A percentile compares a stretch with the other conserved stretches of the same genome.
Conservation (phyloP, 805 yeast species). For the Candida boleticola region DNA sequence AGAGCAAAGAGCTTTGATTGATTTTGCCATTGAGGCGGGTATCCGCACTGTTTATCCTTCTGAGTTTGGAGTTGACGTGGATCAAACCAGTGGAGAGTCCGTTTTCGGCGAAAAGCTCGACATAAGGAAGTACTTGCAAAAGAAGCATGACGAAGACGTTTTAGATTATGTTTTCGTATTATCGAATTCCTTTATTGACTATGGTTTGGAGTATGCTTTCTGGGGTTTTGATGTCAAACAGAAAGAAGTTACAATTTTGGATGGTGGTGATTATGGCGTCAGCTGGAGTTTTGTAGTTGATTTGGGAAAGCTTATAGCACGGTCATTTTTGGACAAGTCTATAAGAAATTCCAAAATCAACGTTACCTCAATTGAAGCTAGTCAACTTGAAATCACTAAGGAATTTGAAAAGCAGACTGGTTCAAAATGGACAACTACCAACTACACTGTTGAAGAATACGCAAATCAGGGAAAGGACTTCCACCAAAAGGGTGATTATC, state of each 20-base stretch:
- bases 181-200: not conserved
- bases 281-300: not conserved
- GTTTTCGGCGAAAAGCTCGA: not conserved
- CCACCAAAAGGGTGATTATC: not conserved
- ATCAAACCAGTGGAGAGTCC: not conserved
- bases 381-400: not conserved
- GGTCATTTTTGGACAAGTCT: not conserved
- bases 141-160: not conserved
- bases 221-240: slow-evolving; percentile 1
- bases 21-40: slow-evolving; percentile 1
- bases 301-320: not conserved
- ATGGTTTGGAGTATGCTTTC: not conserved
- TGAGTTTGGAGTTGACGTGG: slow-evolving; percentile 1
- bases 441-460: not conserved
- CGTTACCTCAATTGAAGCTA: not conserved
- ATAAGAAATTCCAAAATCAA: not conserved
- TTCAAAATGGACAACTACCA: not conserved
- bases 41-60: slow-evolving; percentile 1
- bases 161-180: slow-evolving; percentile 1
- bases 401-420: slow-evolving; percentile 1
- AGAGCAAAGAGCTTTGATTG: not conserved
- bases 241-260: not conserved
- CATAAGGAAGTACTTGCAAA: not conserved
- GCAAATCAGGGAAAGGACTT: not conserved
- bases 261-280: not conserved